Conservation (phyloP, 352 stramenopile genomes). For the Pythium chondricola region DNA sequence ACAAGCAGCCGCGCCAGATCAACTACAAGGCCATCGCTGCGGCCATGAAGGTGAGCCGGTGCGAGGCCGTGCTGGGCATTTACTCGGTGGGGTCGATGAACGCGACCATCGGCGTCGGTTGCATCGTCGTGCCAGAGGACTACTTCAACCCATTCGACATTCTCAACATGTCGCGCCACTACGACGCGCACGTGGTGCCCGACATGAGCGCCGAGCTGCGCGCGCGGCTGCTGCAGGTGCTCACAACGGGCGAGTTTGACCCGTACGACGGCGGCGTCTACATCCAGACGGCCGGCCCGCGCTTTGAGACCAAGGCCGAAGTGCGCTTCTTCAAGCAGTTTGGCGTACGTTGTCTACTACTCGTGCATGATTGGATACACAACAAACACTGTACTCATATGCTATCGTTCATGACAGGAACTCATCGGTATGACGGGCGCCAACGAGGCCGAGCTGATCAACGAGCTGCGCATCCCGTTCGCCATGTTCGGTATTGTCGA, state of each 20-base stretch:
- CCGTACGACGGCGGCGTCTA: slow-evolving; percentile 78
- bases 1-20: slow-evolving; percentile 81
- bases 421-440: slow-evolving; percentile 86
- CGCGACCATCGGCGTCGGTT: slow-evolving; percentile 33
- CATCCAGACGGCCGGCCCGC: slow-evolving; percentile 76
- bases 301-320: slow-evolving; percentile 89
- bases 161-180: slow-evolving; percentile 72
- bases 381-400: too few species aligned
- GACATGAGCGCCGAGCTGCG: slow-evolving; percentile 48
- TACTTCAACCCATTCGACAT: slow-evolving; percentile 88
- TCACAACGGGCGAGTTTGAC: slow-evolving; percentile 36
- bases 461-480: slow-evolving; percentile 76
- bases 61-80: slow-evolving; percentile 69
- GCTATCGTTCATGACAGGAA: too few species aligned
- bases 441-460: slow-evolving; percentile 83
- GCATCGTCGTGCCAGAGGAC: slow-evolving; percentile 78
- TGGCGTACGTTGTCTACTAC: too few species aligned
- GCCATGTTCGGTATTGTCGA: slow-evolving; percentile 87
- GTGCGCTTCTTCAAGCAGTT: slow-evolving; percentile 86
- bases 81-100: slow-evolving; percentile 88
- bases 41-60: slow-evolving; percentile 52
- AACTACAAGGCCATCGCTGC: slow-evolving; percentile 79
- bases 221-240: slow-evolving; percentile 34
- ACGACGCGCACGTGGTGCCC: slow-evolving; percentile 82
- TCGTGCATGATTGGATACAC: too few species aligned